Conservation (phyloP, 1,284 basidiomycete species). For the Leccinum pachyderme region DNA sequence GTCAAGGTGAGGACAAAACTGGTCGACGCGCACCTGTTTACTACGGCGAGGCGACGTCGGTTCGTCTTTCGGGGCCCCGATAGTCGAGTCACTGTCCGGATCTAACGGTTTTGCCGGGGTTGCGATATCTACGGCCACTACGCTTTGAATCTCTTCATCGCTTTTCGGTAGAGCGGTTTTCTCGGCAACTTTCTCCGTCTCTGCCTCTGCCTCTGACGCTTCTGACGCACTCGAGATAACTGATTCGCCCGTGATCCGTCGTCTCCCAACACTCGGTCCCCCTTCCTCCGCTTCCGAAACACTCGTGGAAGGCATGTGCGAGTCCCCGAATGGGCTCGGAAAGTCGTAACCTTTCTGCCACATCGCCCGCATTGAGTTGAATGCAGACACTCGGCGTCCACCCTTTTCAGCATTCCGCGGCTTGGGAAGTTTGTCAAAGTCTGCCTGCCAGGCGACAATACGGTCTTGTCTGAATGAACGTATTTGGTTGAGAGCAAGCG, state of each 20-base stretch:
- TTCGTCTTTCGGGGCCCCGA: conserved; percentile 64
- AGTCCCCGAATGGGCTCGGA: conserved; percentile 48
- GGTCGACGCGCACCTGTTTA: conserved; percentile 28
- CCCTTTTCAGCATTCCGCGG: conserved; percentile 51
- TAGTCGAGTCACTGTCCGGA: conserved; percentile 86
- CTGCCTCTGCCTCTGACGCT: conserved; percentile 48
- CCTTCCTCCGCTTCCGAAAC: conserved; percentile 80
- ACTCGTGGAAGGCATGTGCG: conserved; percentile 58
- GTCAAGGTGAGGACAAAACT: not conserved
- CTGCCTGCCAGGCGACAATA: conserved; percentile 94
- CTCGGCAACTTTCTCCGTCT: conserved; percentile 29
- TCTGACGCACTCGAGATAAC: conserved; percentile 62
- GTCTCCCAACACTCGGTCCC: conserved; percentile 32
- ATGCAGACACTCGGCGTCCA: conserved; percentile 56
- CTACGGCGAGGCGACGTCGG: conserved; percentile 22
- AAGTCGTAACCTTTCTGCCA: conserved; percentile 63
- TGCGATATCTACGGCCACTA: conserved; percentile 5
- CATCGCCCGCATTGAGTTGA: conserved; percentile 66
- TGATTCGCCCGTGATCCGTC: conserved; percentile 53
- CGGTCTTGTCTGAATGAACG: conserved; percentile 88
- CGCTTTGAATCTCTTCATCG: conserved; percentile 20
- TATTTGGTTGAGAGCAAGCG: conserved; percentile 85
- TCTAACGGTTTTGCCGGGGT: conserved; percentile 42
- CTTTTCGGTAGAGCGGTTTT: conserved; percentile 20
- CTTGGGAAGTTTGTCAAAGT: conserved; percentile 76